Percentiles rank a stretch among this genome's conserved stretches.
Evolutionary conservation across 345 rosid species (phyloP).

Genomic region (Salix caprea): DNA sequence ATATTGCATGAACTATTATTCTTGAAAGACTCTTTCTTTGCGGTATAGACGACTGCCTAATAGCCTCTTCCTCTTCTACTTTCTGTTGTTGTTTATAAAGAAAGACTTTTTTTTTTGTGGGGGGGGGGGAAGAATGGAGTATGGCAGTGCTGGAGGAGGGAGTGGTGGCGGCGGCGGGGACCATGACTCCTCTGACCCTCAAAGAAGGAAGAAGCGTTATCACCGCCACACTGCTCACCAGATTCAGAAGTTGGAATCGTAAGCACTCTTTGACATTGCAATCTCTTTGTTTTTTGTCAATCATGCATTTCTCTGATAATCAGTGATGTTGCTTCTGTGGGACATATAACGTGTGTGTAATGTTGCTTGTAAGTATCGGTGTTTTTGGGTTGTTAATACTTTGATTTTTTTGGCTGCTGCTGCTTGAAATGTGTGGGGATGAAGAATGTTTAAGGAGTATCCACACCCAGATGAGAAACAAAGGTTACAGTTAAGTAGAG

Average conservation of each 20-base stretch:
- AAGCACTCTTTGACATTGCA: constrained; percentile 7
- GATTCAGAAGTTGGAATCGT: constrained; percentile 96
- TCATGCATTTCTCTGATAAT: background rate
- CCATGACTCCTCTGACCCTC: constrained; percentile 62
- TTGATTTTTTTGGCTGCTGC: background rate
- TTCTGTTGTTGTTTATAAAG: background rate
- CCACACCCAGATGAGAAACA: constrained; percentile 99
- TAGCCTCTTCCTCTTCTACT: background rate
- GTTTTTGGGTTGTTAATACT: background rate
- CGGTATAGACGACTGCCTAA: background rate
- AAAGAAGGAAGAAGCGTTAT: constrained; percentile 79
- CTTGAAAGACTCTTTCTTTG: background rate
- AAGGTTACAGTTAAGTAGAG: constrained; percentile 75
- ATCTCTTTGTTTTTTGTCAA: background rate
- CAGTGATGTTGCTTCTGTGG: background rate
- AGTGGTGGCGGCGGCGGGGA: constrained; percentile 47
- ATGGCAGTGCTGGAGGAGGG: constrained; percentile 56
- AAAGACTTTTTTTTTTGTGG: background rate
- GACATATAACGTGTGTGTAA: background rate
- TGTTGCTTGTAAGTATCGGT: background rate
- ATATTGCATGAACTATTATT: background rate
- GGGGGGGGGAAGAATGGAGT: constrained; percentile 34
- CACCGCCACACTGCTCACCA: constrained; percentile 96
- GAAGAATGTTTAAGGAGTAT: constrained; percentile 87
- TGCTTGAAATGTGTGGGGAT: constrained; percentile 10